Percentiles rank a stretch among this genome's conserved stretches.
These are phyloP conservation scores for Lipomyces chichibuensis DNA, from an alignment of 805 yeast genomes.

Conservation along the genomic window DNA sequence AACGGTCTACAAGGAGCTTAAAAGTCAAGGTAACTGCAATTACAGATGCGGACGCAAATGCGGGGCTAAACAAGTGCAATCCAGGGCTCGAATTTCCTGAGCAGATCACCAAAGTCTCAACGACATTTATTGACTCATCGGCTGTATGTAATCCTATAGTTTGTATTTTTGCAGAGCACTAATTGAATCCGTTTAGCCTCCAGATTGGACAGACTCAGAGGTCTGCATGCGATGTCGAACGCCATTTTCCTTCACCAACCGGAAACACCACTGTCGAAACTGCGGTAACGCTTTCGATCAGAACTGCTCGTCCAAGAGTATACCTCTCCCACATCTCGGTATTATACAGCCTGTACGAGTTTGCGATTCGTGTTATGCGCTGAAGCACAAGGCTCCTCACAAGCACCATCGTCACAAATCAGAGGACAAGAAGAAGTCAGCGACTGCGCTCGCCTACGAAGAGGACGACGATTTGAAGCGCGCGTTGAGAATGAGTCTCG, in stretches of 20 bases:
- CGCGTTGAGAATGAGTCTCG: conserved; percentile 79
- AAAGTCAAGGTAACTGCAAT: conserved; percentile 52
- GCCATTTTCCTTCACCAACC: conserved; percentile 74
- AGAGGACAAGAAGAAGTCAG: conserved; percentile 36
- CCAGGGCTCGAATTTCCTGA: conserved; percentile 45
- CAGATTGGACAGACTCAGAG: conserved; percentile 96
- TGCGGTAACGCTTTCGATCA: conserved; percentile 96
- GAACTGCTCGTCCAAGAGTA: conserved; percentile 72
- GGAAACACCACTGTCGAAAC: conserved; percentile 95
- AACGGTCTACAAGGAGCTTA: conserved; percentile 61
- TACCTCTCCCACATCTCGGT: conserved; percentile 80
- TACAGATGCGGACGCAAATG: neutral
- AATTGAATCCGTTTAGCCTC: conserved; percentile 53
- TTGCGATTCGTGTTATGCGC: conserved; percentile 84
- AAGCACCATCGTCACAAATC: conserved; percentile 25
- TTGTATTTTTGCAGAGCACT: neutral
- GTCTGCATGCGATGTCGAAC: conserved; percentile 92
- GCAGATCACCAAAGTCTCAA: conserved; percentile 19
- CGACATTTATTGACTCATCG: conserved; percentile 72
- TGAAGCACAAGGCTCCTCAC: conserved; percentile 48
- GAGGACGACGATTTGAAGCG: conserved; percentile 73
- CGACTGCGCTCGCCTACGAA: conserved; percentile 45
- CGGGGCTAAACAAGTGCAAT: conserved; percentile 16
- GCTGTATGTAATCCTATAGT: conserved; percentile 46
- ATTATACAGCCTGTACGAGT: conserved; percentile 88